Conservation (phyloP, 345 rosid genomes). For the Rhodomyrtus tomentosa region DNA sequence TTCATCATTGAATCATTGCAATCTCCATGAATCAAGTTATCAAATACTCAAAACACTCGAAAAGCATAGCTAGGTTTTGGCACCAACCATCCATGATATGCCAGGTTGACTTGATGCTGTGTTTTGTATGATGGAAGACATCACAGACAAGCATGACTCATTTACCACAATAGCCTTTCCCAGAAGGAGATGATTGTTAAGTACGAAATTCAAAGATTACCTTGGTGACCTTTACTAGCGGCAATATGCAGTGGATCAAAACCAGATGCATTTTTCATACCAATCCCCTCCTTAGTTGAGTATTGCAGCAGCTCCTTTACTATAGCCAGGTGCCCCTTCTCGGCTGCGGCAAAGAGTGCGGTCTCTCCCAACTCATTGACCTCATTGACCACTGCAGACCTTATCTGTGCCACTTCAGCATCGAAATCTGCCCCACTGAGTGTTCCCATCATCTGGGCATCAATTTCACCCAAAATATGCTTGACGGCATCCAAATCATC, state of each 20-base stretch:
- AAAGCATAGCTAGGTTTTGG: background rate
- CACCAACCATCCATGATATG: background rate
- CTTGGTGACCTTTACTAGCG: conserved; percentile 74
- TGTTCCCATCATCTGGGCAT: conserved; percentile 58
- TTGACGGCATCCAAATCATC: conserved; percentile 56
- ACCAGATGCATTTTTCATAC: conserved; percentile 57
- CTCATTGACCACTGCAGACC: conserved; percentile 66
- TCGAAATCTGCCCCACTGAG: conserved; percentile 65
- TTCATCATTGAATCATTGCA: background rate
- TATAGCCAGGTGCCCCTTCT: conserved; percentile 71
- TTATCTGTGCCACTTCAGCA: conserved; percentile 65
- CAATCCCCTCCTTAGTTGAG: conserved; percentile 47
- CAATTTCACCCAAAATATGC: conserved; percentile 65
- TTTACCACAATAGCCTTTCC: background rate
- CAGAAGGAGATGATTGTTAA: background rate
- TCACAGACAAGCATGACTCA: background rate
- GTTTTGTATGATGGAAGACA: background rate
- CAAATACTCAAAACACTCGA: background rate
- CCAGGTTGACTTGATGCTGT: background rate
- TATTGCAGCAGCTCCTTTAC: conserved; percentile 58
- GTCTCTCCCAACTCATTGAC: conserved; percentile 95
- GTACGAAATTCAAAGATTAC: conserved; percentile 13
- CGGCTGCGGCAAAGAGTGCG: conserved; percentile 73
- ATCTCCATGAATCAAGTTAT: background rate
- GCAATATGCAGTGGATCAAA: conserved; percentile 73